Conservation (phyloP, 768 basidiomycete species). For the Suillus subluteus region DNA sequence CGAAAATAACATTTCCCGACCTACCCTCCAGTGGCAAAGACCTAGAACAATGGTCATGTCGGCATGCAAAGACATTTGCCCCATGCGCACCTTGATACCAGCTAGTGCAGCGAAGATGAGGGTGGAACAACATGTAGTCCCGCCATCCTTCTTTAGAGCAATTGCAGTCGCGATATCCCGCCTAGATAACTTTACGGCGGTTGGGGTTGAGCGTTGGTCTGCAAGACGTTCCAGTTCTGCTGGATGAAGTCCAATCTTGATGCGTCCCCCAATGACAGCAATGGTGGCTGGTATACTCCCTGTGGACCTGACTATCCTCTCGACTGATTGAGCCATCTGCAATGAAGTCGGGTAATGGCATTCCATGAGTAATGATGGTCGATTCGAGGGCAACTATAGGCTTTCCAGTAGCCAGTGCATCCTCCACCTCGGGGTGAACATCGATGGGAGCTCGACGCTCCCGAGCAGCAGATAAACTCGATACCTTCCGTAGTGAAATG, state of each 20-base stretch:
- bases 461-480: conserved; percentile 1
- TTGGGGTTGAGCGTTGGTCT: conserved; percentile 45
- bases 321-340: conserved; percentile 70
- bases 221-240: conserved; percentile 72
- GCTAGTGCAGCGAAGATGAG: conserved; percentile 75
- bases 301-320: conserved; percentile 69
- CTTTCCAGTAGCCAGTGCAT: conserved; percentile 65
- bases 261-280: conserved; percentile 77
- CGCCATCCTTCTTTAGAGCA: conserved; percentile 70
- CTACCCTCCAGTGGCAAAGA: conserved; percentile 93
- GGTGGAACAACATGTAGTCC: conserved; percentile 79
- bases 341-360: conserved; percentile 83
- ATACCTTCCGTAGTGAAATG: neutral
- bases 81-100: conserved; percentile 73
- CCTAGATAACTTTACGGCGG: conserved; percentile 68
- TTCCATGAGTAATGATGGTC: conserved; percentile 90
- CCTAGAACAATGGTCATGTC: conserved; percentile 42
- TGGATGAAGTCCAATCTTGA: conserved; percentile 81
- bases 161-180: conserved; percentile 82
- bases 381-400: conserved; percentile 93
- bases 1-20: conserved; percentile 20
- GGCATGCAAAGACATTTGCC: neutral
- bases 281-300: conserved; percentile 92
- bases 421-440: conserved; percentile 80
- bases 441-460: conserved; percentile 48